phyloP scores from a whole-genome alignment of 2,329 filamentous ascomycete species.

The Metarhizium robertsii region DNA sequence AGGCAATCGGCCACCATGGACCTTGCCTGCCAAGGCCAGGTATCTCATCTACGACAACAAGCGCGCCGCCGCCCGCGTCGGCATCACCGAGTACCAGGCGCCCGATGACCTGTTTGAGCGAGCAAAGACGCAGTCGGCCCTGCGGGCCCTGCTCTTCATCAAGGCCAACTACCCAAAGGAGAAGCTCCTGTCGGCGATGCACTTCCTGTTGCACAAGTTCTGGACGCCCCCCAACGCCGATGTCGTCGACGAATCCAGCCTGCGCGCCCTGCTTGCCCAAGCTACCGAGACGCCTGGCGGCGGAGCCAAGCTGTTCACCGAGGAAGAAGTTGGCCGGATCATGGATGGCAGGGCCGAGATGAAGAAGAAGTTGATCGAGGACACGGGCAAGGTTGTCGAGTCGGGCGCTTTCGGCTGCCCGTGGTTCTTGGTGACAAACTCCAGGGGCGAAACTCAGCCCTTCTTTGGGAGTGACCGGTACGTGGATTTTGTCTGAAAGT shows the following conservation, averaged over 20 bases:
- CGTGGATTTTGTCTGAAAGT: constrained; percentile 5
- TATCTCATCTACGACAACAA: constrained; percentile 39
- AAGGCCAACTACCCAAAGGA: constrained; percentile 44
- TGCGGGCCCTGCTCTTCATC: constrained; percentile 58
- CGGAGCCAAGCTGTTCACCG: constrained; percentile 32
- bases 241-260: constrained; percentile 47
- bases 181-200: constrained; percentile 43
- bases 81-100: constrained; percentile 24
- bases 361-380: constrained; percentile 37
- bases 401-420: constrained; percentile 67
- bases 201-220: constrained; percentile 48
- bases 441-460: constrained; percentile 48
- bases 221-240: constrained; percentile 52
- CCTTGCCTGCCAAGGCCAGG: constrained; percentile 54
- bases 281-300: constrained; percentile 17
- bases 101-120: constrained; percentile 35
- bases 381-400: constrained; percentile 52
- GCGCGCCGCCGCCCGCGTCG: constrained; percentile 29
- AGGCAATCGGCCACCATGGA: constrained; percentile 72
- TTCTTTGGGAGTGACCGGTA: constrained; percentile 71
- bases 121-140: constrained; percentile 41
- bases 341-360: constrained; percentile 40
- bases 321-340: constrained; percentile 44
- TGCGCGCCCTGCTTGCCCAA: constrained; percentile 29
- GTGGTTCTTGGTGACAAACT: constrained; percentile 61